A percentile compares a stretch with the other conserved stretches of the same genome.
phyloP scores from a whole-genome alignment of 2,329 filamentous ascomycete species.

The Cladosporium sp. region DNA sequence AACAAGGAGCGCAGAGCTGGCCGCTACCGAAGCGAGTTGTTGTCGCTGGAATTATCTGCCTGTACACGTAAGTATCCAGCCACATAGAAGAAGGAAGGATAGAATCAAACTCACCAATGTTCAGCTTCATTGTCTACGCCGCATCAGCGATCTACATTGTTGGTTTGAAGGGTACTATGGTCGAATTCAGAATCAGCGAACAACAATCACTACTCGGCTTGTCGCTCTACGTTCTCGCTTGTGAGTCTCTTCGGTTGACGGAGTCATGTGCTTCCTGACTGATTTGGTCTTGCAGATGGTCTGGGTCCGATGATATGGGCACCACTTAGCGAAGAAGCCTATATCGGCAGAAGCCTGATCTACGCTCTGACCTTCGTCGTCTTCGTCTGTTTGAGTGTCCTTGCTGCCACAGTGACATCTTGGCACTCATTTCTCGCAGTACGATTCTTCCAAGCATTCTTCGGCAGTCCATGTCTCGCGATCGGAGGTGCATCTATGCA shows the following conservation, averaged over 20 bases:
- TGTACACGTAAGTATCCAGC: background rate
- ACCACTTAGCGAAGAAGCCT: constrained; percentile 19
- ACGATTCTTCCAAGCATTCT: constrained; percentile 56
- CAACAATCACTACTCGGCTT: background rate
- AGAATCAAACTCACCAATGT: too few species aligned
- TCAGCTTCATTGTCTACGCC: background rate
- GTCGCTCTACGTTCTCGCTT: background rate
- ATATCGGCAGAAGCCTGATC: constrained; percentile 32
- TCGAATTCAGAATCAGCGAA: background rate
- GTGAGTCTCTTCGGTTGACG: background rate
- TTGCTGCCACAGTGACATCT: constrained; percentile 55
- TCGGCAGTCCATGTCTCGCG: constrained; percentile 53
- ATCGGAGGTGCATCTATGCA: constrained; percentile 43
- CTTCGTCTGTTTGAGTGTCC: constrained; percentile 54
- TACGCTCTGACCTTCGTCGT: constrained; percentile 35
- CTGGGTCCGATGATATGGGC: constrained; percentile 21
- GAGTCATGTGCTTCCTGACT: too few species aligned
- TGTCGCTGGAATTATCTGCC: background rate
- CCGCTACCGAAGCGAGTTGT: background rate
- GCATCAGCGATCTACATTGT: background rate
- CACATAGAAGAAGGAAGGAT: too few species aligned
- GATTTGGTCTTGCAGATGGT: background rate
- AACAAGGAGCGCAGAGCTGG: background rate
- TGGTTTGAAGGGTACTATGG: background rate
- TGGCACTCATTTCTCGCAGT: constrained; percentile 55